Evolutionary conservation across 352 stramenopile species (phyloP).

Genomic region (Phytopythium montanum): DNA sequence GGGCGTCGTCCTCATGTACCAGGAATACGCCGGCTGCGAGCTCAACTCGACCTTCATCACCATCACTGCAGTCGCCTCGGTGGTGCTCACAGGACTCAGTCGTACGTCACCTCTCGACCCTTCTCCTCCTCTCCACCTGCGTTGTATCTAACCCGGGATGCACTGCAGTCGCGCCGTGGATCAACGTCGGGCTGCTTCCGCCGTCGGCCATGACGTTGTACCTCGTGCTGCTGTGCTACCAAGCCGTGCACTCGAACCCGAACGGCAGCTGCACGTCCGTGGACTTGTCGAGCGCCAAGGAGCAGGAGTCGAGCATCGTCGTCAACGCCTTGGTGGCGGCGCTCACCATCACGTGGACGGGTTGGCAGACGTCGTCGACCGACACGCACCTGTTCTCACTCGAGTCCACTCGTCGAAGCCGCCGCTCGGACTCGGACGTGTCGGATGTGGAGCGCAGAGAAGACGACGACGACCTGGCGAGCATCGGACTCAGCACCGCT

Average conservation of each 20-base stretch:
- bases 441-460: conserved; percentile 8
- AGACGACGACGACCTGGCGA: conserved; percentile 28
- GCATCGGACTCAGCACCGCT: conserved; percentile 17
- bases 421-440: conserved; percentile 1
- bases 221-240: conserved; percentile 67
- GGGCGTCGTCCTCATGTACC: conserved; percentile 52
- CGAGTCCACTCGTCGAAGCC: conserved; percentile 5
- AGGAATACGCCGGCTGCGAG: conserved; percentile 41
- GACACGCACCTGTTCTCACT: conserved; percentile 44
- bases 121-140: background rate
- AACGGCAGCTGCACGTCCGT: conserved; percentile 39
- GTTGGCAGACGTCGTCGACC: conserved; percentile 62
- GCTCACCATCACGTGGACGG: conserved; percentile 66
- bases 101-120: conserved; percentile 17
- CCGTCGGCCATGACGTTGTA: conserved; percentile 52
- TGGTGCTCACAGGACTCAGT: conserved; percentile 49
- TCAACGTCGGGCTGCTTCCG: conserved; percentile 59
- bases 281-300: conserved; percentile 21
- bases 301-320: conserved; percentile 34
- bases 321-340: conserved; percentile 52
- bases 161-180: conserved; percentile 44
- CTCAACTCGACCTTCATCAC: conserved; percentile 61
- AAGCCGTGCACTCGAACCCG: conserved; percentile 64
- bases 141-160: conserved; percentile 12
- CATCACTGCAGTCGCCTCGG: conserved; percentile 41